These are phyloP conservation scores for Laburnicola sp. DNA, from an alignment of 2,329 filamentous ascomycete species.

Conservation along the genomic window DNA sequence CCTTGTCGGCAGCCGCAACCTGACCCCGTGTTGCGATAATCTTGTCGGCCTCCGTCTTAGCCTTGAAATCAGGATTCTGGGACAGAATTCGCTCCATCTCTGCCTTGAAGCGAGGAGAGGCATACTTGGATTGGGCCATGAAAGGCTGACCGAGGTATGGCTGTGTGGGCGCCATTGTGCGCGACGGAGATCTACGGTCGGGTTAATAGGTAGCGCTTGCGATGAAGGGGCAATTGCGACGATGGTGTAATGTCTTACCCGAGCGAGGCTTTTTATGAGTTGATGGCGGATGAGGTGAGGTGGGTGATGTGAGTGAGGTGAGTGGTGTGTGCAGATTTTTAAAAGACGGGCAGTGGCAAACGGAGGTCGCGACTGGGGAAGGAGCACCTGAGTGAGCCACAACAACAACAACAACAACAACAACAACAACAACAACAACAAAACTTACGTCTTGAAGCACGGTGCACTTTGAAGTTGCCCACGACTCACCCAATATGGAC, in stretches of 20 bases:
- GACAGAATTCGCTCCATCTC: conserved; percentile 12
- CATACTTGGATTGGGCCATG: conserved; percentile 16
- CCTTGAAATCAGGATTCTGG: conserved; percentile 4
- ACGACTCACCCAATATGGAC: too few species aligned
- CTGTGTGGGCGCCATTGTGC: conserved; percentile 1
- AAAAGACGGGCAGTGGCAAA: too few species aligned
- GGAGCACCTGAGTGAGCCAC: neutral
- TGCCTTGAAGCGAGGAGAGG: conserved; percentile 13
- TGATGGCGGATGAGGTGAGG: neutral
- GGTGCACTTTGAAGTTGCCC: too few species aligned
- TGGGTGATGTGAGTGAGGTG: neutral
- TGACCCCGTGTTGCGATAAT: conserved; percentile 33
- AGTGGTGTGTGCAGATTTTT: too few species aligned
- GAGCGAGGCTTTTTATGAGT: neutral
- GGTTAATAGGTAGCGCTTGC: neutral
- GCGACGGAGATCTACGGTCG: too few species aligned
- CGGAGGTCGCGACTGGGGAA: neutral
- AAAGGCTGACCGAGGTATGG: conserved; percentile 1
- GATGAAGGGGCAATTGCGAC: neutral
- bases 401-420: too few species aligned
- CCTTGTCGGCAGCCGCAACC: conserved; percentile 17
- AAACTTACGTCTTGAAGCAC: too few species aligned
- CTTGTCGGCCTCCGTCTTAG: conserved; percentile 8
- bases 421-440: too few species aligned
- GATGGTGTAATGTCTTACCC: neutral